Evolutionary conservation across 352 stramenopile species (phyloP).

Genomic region (Phytophthora hibernalis): DNA sequence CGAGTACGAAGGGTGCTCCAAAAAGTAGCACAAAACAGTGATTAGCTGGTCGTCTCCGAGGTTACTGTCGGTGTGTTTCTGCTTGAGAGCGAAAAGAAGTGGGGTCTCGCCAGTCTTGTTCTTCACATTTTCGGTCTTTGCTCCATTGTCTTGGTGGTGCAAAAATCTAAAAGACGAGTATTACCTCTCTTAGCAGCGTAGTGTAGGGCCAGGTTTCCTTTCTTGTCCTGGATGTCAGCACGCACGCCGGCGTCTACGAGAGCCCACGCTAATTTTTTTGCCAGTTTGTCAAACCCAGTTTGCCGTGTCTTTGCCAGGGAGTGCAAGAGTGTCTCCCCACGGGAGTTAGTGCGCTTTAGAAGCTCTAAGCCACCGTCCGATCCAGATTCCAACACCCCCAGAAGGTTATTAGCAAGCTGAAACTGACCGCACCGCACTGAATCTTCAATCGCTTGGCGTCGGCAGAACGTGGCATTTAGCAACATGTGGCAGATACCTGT

Average conservation of each 20-base stretch:
- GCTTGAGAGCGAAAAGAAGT: constrained; percentile 64
- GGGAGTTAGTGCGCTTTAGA: constrained; percentile 49
- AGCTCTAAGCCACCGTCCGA: constrained; percentile 45
- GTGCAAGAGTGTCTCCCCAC: constrained; percentile 68
- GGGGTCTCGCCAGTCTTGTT: constrained; percentile 61
- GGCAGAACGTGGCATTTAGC: constrained; percentile 73
- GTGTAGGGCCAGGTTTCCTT: constrained; percentile 62
- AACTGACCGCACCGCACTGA: constrained; percentile 73
- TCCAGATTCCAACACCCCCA: constrained; percentile 57
- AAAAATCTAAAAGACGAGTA: constrained; percentile 77
- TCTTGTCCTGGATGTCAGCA: constrained; percentile 32
- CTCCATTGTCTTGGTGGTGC: constrained; percentile 53
- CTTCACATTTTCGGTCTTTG: constrained; percentile 44
- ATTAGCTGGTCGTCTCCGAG: constrained; percentile 35
- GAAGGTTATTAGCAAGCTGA: constrained; percentile 73
- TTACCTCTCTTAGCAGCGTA: constrained; percentile 64
- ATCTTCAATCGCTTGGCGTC: constrained; percentile 79
- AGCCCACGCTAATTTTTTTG: constrained; percentile 67
- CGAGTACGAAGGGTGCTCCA: constrained; percentile 42
- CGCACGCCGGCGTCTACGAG: constrained; percentile 63
- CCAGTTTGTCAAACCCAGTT: constrained; percentile 58
- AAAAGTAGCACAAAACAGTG: constrained; percentile 57
- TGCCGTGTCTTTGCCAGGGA: constrained; percentile 63
- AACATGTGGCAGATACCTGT: constrained; percentile 85
- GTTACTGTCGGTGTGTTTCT: constrained; percentile 33